Evolutionary conservation across 108 stramenopile species (phyloP).

Genomic region (Parietichytrium sp.): DNA sequence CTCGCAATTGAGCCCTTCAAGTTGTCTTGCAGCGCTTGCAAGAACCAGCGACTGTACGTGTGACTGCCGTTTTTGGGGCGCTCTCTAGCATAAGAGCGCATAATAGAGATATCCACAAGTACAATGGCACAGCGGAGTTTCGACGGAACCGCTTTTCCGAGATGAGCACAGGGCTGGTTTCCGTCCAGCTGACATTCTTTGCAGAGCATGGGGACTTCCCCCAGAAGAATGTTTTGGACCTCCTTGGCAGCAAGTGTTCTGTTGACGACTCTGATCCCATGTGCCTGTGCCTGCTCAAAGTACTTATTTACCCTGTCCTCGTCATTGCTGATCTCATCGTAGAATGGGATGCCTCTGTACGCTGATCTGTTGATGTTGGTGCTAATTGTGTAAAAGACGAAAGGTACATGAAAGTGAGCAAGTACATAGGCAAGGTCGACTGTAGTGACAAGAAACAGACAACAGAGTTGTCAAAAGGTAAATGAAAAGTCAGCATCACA

Average conservation of each 20-base stretch:
- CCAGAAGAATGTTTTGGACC: neutral
- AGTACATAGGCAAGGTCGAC: neutral
- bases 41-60: neutral
- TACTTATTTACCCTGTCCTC: neutral
- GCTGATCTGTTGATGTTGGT: neutral
- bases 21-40: too few species aligned
- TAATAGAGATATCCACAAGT: neutral
- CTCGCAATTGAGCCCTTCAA: neutral
- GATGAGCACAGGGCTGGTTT: too few species aligned
- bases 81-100: too few species aligned
- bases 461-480: too few species aligned
- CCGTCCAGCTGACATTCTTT: too few species aligned
- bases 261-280: neutral
- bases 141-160: too few species aligned
- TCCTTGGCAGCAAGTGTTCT: neutral
- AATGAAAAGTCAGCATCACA: too few species aligned
- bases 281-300: neutral
- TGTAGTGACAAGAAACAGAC: too few species aligned
- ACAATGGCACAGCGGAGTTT: neutral
- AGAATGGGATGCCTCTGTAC: conserved; percentile 18
- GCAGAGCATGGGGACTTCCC: too few species aligned
- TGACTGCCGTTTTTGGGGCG: neutral
- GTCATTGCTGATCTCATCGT: neutral
- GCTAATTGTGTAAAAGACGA: conserved; percentile 13
- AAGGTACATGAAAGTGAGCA: neutral